phyloP scores from a whole-genome alignment of 176 grass and related monocot genomes.

The Poa annua region DNA sequence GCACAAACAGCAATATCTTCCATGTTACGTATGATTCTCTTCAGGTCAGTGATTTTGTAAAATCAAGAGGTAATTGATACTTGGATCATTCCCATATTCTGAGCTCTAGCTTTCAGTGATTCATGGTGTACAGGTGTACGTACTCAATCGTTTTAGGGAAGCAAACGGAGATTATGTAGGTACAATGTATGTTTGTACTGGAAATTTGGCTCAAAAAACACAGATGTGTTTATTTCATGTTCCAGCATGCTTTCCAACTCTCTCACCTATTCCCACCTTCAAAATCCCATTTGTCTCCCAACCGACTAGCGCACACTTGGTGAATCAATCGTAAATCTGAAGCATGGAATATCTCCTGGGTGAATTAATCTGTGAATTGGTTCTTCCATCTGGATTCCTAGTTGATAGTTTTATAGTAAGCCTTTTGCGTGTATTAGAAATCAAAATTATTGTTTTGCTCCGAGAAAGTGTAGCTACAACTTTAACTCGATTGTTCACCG shows the following conservation, averaged over 20 bases:
- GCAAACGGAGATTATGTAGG: not conserved
- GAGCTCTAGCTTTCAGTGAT: conserved; percentile 4
- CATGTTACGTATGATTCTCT: conserved; percentile 10
- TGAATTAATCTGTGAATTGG: not conserved
- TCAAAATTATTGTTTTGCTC: no score
- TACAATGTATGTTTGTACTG: not conserved
- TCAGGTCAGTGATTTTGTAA: not conserved
- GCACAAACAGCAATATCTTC: conserved; percentile 14
- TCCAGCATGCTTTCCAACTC: not conserved
- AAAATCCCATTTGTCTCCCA: not conserved
- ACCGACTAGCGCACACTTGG: not conserved
- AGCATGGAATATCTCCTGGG: not conserved
- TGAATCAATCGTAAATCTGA: conserved; percentile 6
- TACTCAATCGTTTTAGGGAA: not conserved
- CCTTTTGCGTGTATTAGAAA: not conserved
- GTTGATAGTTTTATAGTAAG: not conserved
- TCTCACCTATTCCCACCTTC: not conserved
- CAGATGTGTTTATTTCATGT: not conserved
- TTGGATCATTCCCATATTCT: conserved; percentile 1
- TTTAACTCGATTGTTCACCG: no score
- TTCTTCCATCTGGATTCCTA: not conserved
- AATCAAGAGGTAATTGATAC: conserved; percentile 1
- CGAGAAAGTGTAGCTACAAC: no score
- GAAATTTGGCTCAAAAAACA: not conserved
- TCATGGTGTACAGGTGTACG: not conserved